Percentiles rank a stretch among this genome's conserved stretches.
Evolutionary conservation across 257 asterid genomes (phyloP).

Genomic region (Primulina eburnea): DNA sequence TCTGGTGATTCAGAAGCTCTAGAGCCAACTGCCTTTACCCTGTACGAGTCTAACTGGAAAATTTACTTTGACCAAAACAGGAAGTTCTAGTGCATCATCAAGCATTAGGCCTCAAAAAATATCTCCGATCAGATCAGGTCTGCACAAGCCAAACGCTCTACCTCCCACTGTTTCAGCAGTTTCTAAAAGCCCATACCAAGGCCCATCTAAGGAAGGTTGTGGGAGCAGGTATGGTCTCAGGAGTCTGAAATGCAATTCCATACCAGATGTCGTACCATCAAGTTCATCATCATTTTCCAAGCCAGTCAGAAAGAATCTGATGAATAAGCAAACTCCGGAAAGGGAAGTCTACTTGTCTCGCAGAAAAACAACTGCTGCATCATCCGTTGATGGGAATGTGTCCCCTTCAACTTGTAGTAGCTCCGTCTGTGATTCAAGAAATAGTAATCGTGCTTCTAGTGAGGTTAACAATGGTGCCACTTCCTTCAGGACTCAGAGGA

Average conservation of each 20-base stretch:
- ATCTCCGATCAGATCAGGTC: not conserved
- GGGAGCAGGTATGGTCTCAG: conserved; percentile 37
- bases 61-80: conserved; percentile 26
- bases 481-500: conserved; percentile 43
- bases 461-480: conserved; percentile 33
- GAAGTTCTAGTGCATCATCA: conserved; percentile 41
- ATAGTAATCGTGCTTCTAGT: conserved; percentile 30
- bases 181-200: conserved; percentile 27
- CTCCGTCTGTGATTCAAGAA: conserved; percentile 40
- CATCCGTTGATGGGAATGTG: conserved; percentile 25
- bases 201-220: conserved; percentile 27
- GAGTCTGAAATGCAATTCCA: conserved; percentile 47
- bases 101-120: conserved; percentile 30
- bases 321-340: conserved; percentile 45
- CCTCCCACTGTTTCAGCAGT: conserved; percentile 30
- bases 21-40: not conserved
- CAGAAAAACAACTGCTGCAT: conserved; percentile 22
- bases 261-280: conserved; percentile 40
- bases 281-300: conserved; percentile 40
- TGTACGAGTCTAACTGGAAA: conserved; percentile 26
- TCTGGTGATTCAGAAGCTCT: conserved; percentile 20
- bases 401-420: conserved; percentile 39
- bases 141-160: conserved; percentile 21
- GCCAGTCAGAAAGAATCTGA: conserved; percentile 29
- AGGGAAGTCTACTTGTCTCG: conserved; percentile 50